phyloP scores from a whole-genome alignment of 495 filamentous ascomycete genomes.

The Neurospora sp. region DNA sequence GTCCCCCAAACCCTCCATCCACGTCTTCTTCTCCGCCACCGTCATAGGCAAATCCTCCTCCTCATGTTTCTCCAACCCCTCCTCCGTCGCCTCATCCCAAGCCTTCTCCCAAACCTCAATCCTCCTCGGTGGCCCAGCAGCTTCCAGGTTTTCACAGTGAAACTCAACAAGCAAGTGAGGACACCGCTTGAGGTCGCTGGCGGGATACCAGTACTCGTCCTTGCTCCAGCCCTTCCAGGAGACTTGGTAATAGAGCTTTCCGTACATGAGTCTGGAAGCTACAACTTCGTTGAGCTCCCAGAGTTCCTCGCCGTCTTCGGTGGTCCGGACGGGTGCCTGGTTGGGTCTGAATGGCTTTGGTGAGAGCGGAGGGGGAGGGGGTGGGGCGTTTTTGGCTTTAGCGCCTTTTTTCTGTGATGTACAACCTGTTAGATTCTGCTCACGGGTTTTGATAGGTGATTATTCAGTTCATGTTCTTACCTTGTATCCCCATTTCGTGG shows the following conservation, averaged over 20 bases:
- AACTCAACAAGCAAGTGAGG: neutral
- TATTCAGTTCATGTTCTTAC: neutral
- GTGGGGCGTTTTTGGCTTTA: neutral
- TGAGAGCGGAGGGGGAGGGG: neutral
- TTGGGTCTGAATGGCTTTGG: neutral
- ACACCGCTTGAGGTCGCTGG: neutral
- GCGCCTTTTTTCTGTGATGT: neutral
- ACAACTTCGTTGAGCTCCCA: neutral
- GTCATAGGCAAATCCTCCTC: neutral
- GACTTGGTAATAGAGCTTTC: neutral
- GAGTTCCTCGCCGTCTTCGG: neutral
- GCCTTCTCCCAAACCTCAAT: neutral
- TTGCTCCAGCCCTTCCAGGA: neutral
- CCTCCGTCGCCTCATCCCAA: neutral
- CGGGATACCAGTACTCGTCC: neutral
- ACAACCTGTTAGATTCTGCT: fast-evolving
- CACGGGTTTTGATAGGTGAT: no score
- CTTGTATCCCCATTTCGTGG: neutral
- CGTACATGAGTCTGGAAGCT: neutral
- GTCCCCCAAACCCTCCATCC: neutral
- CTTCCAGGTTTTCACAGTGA: neutral
- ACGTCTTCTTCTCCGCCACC: neutral
- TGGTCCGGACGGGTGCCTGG: neutral
- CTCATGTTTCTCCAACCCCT: neutral
- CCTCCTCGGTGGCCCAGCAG: neutral